These are phyloP conservation scores for Microbotryum silenes-acaulis DNA, from an alignment of 1,284 basidiomycete species.

Conservation along the genomic window DNA sequence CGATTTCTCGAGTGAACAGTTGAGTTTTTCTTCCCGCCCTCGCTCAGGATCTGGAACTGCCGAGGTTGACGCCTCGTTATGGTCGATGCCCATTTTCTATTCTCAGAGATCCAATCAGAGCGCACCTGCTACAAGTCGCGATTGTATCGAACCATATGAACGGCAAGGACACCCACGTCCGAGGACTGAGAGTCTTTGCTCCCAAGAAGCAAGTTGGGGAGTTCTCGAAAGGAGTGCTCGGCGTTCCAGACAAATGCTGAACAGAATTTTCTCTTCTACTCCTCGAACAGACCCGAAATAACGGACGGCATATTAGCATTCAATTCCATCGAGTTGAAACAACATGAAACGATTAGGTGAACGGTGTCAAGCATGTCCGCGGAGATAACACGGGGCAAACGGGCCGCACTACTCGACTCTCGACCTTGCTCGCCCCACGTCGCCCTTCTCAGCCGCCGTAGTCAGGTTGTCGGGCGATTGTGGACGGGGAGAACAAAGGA, in stretches of 20 bases:
- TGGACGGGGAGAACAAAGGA: too few species aligned
- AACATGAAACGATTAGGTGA: conserved; percentile 68
- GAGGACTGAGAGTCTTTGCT: conserved; percentile 78
- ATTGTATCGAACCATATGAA: conserved; percentile 93
- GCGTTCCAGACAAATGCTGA: background rate
- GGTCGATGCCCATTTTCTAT: conserved; percentile 5
- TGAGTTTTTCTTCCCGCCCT: background rate
- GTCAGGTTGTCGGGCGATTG: too few species aligned
- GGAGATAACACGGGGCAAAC: too few species aligned
- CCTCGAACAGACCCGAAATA: conserved; percentile 43
- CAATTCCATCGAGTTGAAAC: conserved; percentile 56
- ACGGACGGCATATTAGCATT: conserved; percentile 61
- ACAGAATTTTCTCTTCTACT: background rate
- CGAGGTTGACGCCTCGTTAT: background rate
- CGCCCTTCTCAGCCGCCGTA: too few species aligned
- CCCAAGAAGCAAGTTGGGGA: conserved; percentile 58
- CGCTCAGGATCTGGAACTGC: background rate
- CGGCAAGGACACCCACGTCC: conserved; percentile 96
- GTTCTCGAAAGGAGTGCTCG: too few species aligned
- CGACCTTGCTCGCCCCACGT: too few species aligned
- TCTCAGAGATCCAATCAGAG: conserved; percentile 72
- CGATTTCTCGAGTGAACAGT: conserved; percentile 15
- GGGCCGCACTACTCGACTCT: too few species aligned
- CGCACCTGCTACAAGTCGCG: conserved; percentile 83
- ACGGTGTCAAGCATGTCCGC: too few species aligned